Base-by-base conservation (phyloP, 768 basidiomycete species). In the Cystofilobasidium capitatum region DNA sequence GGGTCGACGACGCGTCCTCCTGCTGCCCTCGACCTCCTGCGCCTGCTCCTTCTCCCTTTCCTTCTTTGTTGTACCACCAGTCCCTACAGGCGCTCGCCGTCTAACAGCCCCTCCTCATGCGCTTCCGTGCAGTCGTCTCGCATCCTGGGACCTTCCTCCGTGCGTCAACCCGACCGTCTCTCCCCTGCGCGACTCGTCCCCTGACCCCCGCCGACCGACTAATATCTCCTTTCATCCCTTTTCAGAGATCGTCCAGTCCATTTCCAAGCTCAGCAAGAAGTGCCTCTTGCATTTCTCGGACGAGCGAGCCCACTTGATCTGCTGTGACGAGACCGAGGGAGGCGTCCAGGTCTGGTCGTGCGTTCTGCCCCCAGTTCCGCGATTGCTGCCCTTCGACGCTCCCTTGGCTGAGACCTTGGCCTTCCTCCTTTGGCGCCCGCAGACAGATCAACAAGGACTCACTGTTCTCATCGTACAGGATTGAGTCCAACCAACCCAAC, bases 321-420 rank as follows among this genome's bases (percentile, higher is more conserved):
- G 91, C 79, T 86, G 87, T 66, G 88, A 89, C 63, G 82, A 83
- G 44, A 86, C 85, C 71, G 88, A 89, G 72, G 88, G 88, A 0
- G 88, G 88, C 3, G 85, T 90, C 5, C 90, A 92, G 75, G 88
- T 92, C 61, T 92, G 91, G 91, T 83, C 83, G 84, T 84, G 64
- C 64, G 84, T 78, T 35, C n/a, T 14, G 6, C 35, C 58, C 24
- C 1, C 42, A 39, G 37, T 80, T 31, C 24, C 37, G 3, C 49
- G 1, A 22, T 22, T 22, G 24, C 39, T 40, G 13, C 63, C 22
- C 14, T 22, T 22, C 29, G 0, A 17, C 36, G 20, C 12, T 42
- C 49, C 40, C 36, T 55, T 26, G 14, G 13, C 16, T 58, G n/a
- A 26, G 39, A 35, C 65, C 47, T 54, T 39, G 13, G 10, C 12